Percentiles rank a stretch among this genome's conserved stretches.
phyloP scores from a whole-genome alignment of 129 eudicot genomes.

The Centaurea solstitialis region DNA sequence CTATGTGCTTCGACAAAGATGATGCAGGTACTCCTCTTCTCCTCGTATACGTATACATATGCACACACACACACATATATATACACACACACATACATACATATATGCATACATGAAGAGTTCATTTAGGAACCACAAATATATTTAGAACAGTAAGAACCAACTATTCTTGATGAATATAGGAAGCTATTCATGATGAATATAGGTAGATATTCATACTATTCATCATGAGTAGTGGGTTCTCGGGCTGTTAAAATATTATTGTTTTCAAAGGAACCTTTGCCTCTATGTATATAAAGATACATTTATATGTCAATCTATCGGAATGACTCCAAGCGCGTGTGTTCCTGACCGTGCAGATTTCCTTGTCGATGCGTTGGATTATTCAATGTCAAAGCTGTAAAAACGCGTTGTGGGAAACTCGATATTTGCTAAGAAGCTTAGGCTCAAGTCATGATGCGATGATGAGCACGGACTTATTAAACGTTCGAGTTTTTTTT shows the following conservation, averaged over 20 bases:
- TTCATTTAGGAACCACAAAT: background rate
- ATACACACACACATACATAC: too few species aligned
- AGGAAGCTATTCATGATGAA: background rate
- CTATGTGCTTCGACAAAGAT: conserved; percentile 89
- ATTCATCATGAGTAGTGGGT: background rate
- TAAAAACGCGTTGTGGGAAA: conserved; percentile 31
- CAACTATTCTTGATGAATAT: background rate
- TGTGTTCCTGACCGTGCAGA: conserved; percentile 44
- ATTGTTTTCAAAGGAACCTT: background rate
- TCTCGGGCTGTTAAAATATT: background rate
- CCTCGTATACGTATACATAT: background rate
- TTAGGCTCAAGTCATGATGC: background rate
- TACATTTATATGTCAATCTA: background rate
- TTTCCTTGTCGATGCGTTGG: conserved; percentile 86
- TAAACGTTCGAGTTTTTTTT: conserved; percentile 2
- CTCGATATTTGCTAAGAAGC: conserved; percentile 13
- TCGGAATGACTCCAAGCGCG: background rate
- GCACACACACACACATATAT: too few species aligned
- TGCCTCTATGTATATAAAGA: background rate
- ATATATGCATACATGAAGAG: background rate
- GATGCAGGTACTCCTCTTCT: conserved; percentile 75
- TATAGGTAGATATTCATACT: background rate
- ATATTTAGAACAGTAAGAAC: background rate
- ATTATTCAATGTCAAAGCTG: conserved; percentile 81
- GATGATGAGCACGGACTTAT: background rate